phyloP scores from a whole-genome alignment of 495 filamentous ascomycete species.

The Tirmania nivea region DNA sequence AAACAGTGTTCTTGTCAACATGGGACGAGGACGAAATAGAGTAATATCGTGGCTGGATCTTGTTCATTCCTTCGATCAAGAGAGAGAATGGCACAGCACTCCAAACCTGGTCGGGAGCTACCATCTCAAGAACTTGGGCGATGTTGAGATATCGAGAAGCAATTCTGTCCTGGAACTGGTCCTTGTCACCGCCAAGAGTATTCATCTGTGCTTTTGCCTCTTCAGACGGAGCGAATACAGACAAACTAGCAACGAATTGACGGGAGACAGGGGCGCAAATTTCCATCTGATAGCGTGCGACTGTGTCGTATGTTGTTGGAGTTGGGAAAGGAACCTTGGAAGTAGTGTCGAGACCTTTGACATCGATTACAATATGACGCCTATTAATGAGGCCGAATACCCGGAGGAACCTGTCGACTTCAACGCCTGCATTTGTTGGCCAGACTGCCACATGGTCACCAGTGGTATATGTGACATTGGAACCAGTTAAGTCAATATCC shows the following conservation, averaged over 20 bases:
- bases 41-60: constrained; percentile 95
- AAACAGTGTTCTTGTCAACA: constrained; percentile 81
- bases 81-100: constrained; percentile 73
- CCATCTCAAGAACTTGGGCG: constrained; percentile 58
- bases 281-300: constrained; percentile 90
- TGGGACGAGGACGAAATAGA: constrained; percentile 94
- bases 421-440: constrained; percentile 85
- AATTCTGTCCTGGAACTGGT: constrained; percentile 84
- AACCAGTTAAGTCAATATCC: constrained; percentile 78
- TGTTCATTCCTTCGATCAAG: constrained; percentile 80
- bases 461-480: constrained; percentile 77
- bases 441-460: constrained; percentile 95
- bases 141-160: constrained; percentile 70
- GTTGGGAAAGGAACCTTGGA: constrained; percentile 96
- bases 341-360: constrained; percentile 86
- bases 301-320: constrained; percentile 88
- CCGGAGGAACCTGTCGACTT: constrained; percentile 75
- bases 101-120: constrained; percentile 53
- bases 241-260: constrained; percentile 74
- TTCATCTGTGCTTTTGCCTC: constrained; percentile 63
- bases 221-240: constrained; percentile 77
- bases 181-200: constrained; percentile 78
- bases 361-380: constrained; percentile 60
- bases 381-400: constrained; percentile 56
- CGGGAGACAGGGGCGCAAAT: constrained; percentile 88